A percentile compares a stretch with the other conserved stretches of the same genome.
These are phyloP conservation scores for Saccharomycopsis lassenensis DNA, from an alignment of 805 yeast genomes.

Conservation along the genomic window DNA sequence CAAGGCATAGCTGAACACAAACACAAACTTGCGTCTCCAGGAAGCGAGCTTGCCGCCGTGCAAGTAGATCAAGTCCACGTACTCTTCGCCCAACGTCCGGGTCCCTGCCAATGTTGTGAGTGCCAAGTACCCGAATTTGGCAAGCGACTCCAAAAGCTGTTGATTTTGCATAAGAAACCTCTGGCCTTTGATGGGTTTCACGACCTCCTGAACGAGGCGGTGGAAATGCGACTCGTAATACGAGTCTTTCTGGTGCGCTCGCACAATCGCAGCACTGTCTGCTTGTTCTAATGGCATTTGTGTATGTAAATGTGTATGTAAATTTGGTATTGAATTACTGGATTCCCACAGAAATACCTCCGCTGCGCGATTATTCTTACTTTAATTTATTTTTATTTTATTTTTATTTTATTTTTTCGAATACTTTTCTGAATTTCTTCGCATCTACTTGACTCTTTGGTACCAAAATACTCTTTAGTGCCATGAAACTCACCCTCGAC, in stretches of 20 bases:
- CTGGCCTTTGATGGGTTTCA: slow-evolving; percentile 48
- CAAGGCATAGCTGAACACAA: slow-evolving; percentile 47
- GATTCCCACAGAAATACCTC: neutral
- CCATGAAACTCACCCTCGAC: no score
- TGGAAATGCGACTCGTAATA: slow-evolving; percentile 51
- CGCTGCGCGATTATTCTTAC: neutral
- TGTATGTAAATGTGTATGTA: neutral
- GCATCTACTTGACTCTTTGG: no score
- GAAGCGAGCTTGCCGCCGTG: slow-evolving; percentile 41
- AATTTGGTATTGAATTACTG: no score
- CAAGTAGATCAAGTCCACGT: slow-evolving; percentile 70
- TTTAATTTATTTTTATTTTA: neutral
- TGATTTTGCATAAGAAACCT: slow-evolving; percentile 46
- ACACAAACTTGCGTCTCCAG: slow-evolving; percentile 39
- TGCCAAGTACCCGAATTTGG: slow-evolving; percentile 53
- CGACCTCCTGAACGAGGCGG: slow-evolving; percentile 43
- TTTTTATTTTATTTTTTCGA: no score
- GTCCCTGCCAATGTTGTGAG: slow-evolving; percentile 69
- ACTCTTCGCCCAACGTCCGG: slow-evolving; percentile 88
- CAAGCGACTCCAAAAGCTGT: slow-evolving; percentile 45
- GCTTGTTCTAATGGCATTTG: slow-evolving; percentile 50
- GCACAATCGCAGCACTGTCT: slow-evolving; percentile 79
- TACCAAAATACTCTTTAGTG: no score
- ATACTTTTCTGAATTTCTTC: no score
- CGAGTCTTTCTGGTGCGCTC: slow-evolving; percentile 85